Conservation (phyloP, 805 yeast genomes). For the Ogataea degrootiae region DNA sequence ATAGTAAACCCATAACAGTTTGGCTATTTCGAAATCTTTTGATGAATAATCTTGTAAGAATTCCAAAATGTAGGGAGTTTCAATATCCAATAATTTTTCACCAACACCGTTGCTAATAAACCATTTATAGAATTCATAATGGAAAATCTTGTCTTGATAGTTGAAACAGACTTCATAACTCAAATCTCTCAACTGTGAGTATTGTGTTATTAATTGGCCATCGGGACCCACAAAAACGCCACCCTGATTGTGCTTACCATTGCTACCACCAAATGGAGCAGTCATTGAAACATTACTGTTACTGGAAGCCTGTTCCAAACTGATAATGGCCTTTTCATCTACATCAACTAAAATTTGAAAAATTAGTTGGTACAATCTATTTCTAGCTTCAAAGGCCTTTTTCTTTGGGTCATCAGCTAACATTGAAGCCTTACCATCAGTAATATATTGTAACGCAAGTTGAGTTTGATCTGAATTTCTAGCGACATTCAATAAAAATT, state of each 20-base stretch:
- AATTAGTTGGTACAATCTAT: constrained; percentile 62
- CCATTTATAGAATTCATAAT: constrained; percentile 91
- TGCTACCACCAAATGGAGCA: constrained; percentile 7
- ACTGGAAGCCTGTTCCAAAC: constrained; percentile 27
- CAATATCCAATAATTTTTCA: constrained; percentile 71
- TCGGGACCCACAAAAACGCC: constrained; percentile 25
- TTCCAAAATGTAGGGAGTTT: constrained; percentile 74
- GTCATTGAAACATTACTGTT: constrained; percentile 9
- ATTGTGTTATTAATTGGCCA: constrained; percentile 41
- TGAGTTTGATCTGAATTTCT: constrained; percentile 60
- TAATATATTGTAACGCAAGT: constrained; percentile 50
- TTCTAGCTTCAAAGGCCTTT: constrained; percentile 46
- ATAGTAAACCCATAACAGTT: constrained; percentile 82
- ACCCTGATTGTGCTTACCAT: constrained; percentile 6
- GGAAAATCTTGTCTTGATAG: constrained; percentile 80
- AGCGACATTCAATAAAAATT: constrained; percentile 74
- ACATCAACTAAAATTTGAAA: constrained; percentile 71
- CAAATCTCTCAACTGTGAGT: constrained; percentile 58
- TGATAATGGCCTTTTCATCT: constrained; percentile 55
- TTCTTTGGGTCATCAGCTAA: constrained; percentile 45
- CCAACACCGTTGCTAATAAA: constrained; percentile 71
- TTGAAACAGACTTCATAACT: constrained; percentile 72
- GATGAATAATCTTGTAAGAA: constrained; percentile 67
- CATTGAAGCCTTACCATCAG: constrained; percentile 29
- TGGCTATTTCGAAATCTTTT: constrained; percentile 67